Evolutionary conservation across 23 red algal genomes (phyloP).

Genomic region (Gracilaria domingensis): DNA sequence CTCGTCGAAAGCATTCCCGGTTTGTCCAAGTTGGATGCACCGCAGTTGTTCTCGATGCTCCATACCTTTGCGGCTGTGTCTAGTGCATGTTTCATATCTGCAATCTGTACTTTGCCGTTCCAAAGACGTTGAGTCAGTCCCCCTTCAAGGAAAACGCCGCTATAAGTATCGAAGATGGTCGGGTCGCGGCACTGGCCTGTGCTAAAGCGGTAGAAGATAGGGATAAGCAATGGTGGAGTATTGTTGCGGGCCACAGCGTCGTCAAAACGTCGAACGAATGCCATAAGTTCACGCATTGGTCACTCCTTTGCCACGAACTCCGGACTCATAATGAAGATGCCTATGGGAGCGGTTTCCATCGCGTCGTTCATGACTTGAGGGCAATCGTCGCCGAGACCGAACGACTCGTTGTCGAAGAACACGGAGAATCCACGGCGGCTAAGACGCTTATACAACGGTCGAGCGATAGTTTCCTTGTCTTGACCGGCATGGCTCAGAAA

Average conservation of each 20-base stretch:
- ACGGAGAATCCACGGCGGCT: not conserved
- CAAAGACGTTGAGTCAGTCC: too few species aligned
- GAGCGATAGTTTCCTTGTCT: slow-evolving; percentile 1
- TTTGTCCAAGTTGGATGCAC: too few species aligned
- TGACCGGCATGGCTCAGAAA: slow-evolving; percentile 22
- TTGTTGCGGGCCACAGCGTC: not conserved
- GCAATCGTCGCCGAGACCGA: not conserved
- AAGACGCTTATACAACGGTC: slow-evolving; percentile 3
- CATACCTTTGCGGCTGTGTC: too few species aligned
- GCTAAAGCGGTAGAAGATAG: not conserved
- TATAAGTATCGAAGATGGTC: not conserved
- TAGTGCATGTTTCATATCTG: too few species aligned
- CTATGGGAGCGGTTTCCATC: not conserved
- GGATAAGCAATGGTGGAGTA: not conserved
- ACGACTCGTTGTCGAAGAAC: not conserved
- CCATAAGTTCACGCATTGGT: not conserved
- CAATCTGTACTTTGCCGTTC: too few species aligned
- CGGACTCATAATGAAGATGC: slow-evolving; percentile 4
- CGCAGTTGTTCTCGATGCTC: too few species aligned
- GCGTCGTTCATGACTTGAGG: not conserved
- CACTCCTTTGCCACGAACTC: slow-evolving; percentile 5
- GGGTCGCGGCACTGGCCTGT: not conserved
- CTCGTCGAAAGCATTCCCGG: too few species aligned
- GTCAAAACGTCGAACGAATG: not conserved
- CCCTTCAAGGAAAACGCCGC: too few species aligned